A percentile compares a stretch with the other conserved stretches of the same genome.
Conservation (phyloP, 352 stramenopile species). For the Globisporangium parvum region DNA sequence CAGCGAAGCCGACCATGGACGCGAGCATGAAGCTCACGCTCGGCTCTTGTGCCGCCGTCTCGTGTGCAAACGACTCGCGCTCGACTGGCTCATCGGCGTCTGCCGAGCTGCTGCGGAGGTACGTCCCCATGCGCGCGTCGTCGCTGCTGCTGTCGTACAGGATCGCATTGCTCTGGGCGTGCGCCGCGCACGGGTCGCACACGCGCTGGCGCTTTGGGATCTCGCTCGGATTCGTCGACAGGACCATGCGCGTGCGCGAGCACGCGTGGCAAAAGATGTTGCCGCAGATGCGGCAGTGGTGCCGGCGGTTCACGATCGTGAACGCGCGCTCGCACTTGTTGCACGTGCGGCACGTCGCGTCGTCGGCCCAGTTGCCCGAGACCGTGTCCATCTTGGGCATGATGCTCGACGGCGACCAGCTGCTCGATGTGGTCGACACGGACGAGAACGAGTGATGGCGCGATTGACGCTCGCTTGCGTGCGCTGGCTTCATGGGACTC, state of each 20-base stretch:
- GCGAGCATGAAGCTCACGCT: constrained; percentile 49
- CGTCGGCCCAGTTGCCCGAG: constrained; percentile 65
- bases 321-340: constrained; percentile 65
- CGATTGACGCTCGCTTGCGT: constrained; percentile 7
- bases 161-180: constrained; percentile 59
- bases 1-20: constrained; percentile 51
- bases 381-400: constrained; percentile 44
- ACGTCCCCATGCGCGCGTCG: constrained; percentile 10
- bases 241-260: constrained; percentile 73
- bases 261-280: constrained; percentile 81
- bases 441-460: constrained; percentile 50
- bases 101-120: background rate
- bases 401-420: constrained; percentile 48
- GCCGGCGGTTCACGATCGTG: constrained; percentile 67
- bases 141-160: constrained; percentile 46
- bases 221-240: constrained; percentile 59
- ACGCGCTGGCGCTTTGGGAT: constrained; percentile 68
- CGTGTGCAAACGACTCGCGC: background rate
- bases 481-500: constrained; percentile 4
- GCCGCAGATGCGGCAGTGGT: constrained; percentile 80
- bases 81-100: constrained; percentile 6
- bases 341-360: constrained; percentile 43
- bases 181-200: constrained; percentile 56
- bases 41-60: constrained; percentile 2
- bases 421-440: constrained; percentile 61